Conservation (phyloP, 1,284 basidiomycete genomes). For the Trichosporon ovoides region DNA sequence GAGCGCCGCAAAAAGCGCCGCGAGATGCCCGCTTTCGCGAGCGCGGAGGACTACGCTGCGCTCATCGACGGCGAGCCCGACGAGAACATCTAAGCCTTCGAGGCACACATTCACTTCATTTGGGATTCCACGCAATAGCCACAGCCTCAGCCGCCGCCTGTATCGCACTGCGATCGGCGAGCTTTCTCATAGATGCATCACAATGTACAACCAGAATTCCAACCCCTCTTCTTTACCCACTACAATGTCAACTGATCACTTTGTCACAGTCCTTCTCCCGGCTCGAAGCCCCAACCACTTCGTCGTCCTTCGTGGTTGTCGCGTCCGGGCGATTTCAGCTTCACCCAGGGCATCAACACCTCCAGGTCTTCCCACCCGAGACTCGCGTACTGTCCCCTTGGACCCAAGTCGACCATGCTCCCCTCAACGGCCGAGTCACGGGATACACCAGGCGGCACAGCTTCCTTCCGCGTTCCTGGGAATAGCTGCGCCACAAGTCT, state of each 20-base stretch:
- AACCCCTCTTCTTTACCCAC: no score
- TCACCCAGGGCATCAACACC: constrained; percentile 38
- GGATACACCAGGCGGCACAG: constrained; percentile 25
- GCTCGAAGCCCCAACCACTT: constrained; percentile 36
- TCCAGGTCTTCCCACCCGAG: constrained; percentile 44
- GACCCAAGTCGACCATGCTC: constrained; percentile 31
- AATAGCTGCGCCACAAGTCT: constrained; percentile 43
- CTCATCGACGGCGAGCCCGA: constrained; percentile 79
- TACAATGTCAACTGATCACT: neutral
- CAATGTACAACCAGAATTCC: constrained; percentile 5
- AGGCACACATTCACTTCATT: constrained; percentile 9
- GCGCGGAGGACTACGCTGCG: constrained; percentile 90
- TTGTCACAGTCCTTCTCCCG: neutral
- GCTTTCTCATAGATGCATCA: neutral
- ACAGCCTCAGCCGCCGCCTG: no score
- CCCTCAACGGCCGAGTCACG: constrained; percentile 30
- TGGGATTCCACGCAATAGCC: neutral
- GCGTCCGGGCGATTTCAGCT: constrained; percentile 30
- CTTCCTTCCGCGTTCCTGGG: constrained; percentile 20
- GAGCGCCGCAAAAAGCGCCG: constrained; percentile 60
- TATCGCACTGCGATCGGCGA: neutral
- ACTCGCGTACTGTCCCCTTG: constrained; percentile 42
- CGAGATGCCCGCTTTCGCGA: constrained; percentile 83
- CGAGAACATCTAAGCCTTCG: constrained; percentile 51
- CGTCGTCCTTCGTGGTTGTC: constrained; percentile 28